phyloP scores from a whole-genome alignment of 1,284 basidiomycete genomes.

The Termitomyces sp. region DNA sequence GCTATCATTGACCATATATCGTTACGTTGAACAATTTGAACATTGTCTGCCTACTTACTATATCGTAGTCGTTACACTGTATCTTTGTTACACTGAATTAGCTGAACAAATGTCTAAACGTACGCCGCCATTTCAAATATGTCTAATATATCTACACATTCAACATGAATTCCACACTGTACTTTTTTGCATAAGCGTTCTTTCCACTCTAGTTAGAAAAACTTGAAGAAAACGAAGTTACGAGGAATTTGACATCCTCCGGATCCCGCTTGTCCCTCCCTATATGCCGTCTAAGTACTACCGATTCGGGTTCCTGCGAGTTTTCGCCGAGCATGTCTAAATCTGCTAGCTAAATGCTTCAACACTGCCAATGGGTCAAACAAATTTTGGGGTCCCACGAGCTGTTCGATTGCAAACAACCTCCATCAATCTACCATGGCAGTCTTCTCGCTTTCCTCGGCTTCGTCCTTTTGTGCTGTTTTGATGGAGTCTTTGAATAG shows the following conservation, averaged over 20 bases:
- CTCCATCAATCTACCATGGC: constrained; percentile 11
- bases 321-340: background rate
- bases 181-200: no score
- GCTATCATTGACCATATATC: background rate
- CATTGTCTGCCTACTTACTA: background rate
- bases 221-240: no score
- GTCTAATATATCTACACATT: no score
- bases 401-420: constrained; percentile 3
- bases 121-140: background rate
- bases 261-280: no score
- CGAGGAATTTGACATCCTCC: no score
- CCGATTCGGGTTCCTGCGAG: background rate
- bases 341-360: constrained; percentile 6
- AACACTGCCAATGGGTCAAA: constrained; percentile 5
- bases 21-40: background rate
- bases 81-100: background rate
- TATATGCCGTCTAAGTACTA: background rate
- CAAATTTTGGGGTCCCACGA: background rate
- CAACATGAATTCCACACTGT: no score
- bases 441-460: constrained; percentile 3
- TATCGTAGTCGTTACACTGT: background rate
- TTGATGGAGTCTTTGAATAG: constrained; percentile 1
- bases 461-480: background rate
- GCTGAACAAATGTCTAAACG: background rate
- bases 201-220: no score